phyloP scores from a whole-genome alignment of 108 stramenopile species.

The Nitzschia palea region DNA sequence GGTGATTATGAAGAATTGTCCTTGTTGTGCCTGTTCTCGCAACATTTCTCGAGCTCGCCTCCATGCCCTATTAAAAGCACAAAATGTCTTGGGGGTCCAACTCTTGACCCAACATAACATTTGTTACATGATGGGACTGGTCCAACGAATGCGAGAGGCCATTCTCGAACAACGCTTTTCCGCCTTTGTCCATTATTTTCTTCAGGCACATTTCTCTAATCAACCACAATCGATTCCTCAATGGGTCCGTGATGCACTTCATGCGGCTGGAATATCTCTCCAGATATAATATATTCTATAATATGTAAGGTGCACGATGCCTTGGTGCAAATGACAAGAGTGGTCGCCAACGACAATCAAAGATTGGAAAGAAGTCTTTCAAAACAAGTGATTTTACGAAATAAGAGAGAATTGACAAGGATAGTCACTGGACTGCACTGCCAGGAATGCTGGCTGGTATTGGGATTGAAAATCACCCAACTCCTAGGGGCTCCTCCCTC shows the following conservation, averaged over 20 bases:
- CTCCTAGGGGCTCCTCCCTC: no score
- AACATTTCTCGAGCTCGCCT: conserved; percentile 76
- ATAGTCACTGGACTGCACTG: no score
- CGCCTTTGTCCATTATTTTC: conserved; percentile 70
- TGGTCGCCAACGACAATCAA: no score
- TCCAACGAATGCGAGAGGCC: conserved; percentile 85
- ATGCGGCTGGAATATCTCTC: conserved; percentile 51
- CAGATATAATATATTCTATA: no score
- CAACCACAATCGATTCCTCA: conserved; percentile 57
- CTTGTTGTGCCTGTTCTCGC: conserved; percentile 73
- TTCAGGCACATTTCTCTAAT: conserved; percentile 67
- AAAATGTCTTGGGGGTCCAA: conserved; percentile 80
- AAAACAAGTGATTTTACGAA: no score
- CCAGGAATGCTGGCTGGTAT: no score
- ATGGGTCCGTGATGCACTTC: conserved; percentile 88
- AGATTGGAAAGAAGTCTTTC: no score
- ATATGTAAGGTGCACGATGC: no score
- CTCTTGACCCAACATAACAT: conserved; percentile 95
- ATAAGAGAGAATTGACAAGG: no score
- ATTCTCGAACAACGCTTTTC: conserved; percentile 77
- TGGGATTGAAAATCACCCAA: no score
- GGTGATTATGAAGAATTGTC: conserved; percentile 70
- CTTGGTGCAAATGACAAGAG: no score
- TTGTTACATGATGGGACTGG: conserved; percentile 92
- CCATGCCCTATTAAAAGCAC: conserved; percentile 77